Evolutionary conservation across 192 early-diverging fungal species (phyloP).

Genomic region (Allomyces arbusculus): DNA sequence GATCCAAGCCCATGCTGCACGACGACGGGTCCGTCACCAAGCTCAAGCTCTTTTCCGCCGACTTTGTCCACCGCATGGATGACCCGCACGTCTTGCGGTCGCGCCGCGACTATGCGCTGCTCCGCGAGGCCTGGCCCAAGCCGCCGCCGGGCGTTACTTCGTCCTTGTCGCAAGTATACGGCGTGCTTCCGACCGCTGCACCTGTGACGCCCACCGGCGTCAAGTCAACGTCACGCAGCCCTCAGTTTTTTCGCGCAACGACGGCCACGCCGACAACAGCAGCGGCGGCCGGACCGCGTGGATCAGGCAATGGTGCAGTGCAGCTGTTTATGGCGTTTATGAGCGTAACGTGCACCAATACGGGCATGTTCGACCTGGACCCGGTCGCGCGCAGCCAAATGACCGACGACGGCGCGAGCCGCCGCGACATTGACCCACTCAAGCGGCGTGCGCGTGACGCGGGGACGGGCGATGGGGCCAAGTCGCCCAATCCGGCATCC

Average conservation of each 20-base stretch:
- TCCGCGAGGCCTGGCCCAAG: not conserved
- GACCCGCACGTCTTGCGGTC: not conserved
- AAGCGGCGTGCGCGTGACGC: not conserved
- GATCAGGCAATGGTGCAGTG: not conserved
- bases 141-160: not conserved
- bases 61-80: not conserved
- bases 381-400: not conserved
- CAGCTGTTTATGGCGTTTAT: not conserved
- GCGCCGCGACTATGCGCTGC: not conserved
- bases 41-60: not conserved
- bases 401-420: not conserved
- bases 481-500: not conserved
- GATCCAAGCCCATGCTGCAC: not conserved
- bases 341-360: not conserved
- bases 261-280: not conserved
- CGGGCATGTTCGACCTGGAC: not conserved
- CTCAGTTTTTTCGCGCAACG: not conserved
- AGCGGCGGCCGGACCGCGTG: not conserved
- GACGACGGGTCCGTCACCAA: not conserved
- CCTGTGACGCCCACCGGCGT: not conserved
- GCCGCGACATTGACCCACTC: not conserved
- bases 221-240: not conserved
- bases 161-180: too few species aligned
- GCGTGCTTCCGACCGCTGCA: not conserved
- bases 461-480: not conserved